Conservation (phyloP, 2,329 filamentous ascomycete genomes). For the Fusarium globosum region DNA sequence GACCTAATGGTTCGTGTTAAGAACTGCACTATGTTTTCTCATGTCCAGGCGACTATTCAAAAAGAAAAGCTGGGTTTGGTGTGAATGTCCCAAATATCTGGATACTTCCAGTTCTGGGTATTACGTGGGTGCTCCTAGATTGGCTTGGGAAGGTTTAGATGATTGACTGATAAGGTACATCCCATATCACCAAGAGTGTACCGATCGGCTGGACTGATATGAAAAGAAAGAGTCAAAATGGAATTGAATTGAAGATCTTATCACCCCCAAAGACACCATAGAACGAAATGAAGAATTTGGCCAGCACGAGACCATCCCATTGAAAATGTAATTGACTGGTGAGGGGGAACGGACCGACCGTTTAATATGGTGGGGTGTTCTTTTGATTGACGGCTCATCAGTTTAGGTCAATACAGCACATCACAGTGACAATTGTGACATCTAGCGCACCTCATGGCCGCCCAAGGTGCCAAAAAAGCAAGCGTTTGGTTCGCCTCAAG, state of each 20-base stretch:
- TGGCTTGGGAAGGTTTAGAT: background rate
- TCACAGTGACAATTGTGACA: constrained; percentile 15
- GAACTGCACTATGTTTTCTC: background rate
- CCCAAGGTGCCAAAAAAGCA: constrained; percentile 6
- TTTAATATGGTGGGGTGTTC: constrained; percentile 22
- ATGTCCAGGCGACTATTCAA: background rate
- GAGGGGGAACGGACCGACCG: constrained; percentile 35
- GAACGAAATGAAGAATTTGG: background rate
- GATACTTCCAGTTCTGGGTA: constrained; percentile 13
- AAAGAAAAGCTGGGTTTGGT: background rate
- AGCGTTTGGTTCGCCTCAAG: constrained; percentile 53
- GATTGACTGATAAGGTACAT: constrained; percentile 4
- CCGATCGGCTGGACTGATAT: constrained; percentile 3
- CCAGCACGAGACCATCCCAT: constrained; percentile 1
- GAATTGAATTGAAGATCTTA: constrained; percentile 10
- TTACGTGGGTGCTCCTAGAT: background rate
- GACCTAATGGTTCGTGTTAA: background rate
- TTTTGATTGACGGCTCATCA: background rate
- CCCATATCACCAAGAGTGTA: background rate
- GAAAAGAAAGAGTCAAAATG: background rate
- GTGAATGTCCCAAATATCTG: constrained; percentile 7
- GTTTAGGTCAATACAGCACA: constrained; percentile 15
- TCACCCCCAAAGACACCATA: background rate
- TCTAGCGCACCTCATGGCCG: constrained; percentile 26
- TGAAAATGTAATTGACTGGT: background rate